Conservation (phyloP, 306 rosid species). For the Vigna hirtella region DNA sequence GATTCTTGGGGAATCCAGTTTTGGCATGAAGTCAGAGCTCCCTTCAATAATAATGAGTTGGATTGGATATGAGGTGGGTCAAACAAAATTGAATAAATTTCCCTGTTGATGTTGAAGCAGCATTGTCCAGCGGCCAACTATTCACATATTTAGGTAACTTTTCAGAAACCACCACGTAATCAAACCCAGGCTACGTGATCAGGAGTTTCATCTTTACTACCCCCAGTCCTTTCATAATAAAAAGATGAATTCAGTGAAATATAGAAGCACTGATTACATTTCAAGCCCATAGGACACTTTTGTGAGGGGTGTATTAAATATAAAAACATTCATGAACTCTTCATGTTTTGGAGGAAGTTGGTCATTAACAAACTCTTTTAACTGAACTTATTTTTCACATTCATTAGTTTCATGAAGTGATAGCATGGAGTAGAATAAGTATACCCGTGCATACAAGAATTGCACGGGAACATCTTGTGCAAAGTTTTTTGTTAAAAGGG, state of each 20-base stretch:
- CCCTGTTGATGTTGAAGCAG: no score
- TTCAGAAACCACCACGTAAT: no score
- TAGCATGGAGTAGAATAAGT: not conserved
- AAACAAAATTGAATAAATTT: no score
- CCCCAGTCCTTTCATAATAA: not conserved
- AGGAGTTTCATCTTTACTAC: conserved; percentile 5
- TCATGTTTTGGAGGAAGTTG: not conserved
- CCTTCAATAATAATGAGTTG: conserved; percentile 2
- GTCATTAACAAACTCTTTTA: conserved; percentile 1
- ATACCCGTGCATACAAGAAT: not conserved
- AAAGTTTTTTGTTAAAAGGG: not conserved
- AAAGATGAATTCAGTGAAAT: not conserved
- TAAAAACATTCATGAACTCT: not conserved
- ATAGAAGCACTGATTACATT: not conserved
- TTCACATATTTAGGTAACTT: no score
- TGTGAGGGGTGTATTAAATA: not conserved
- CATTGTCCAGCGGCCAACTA: no score
- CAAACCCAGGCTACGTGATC: not conserved
- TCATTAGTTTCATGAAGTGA: conserved; percentile 1
- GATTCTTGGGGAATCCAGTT: not conserved
- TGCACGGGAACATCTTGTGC: conserved; percentile 3
- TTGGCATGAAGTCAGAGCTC: not conserved
- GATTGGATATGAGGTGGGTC: no score
- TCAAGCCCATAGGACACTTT: not conserved
- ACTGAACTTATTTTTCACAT: not conserved